Conservation (phyloP, 2,329 filamentous ascomycete species). For the Fusarium papillatum region DNA sequence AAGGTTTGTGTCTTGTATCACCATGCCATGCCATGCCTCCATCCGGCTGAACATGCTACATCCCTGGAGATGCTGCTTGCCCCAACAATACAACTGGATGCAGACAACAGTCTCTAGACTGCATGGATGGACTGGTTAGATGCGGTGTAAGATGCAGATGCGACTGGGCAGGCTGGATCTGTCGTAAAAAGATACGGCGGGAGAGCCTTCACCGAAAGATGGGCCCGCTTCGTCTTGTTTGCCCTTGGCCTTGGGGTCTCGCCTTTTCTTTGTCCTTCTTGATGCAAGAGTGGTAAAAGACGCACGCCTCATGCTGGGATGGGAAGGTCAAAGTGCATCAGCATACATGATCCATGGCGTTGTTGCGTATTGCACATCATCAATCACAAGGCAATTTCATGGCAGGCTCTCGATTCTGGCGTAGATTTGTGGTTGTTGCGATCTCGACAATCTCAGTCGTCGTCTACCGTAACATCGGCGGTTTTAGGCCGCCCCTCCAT, state of each 20-base stretch:
- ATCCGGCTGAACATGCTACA: constrained; percentile 15
- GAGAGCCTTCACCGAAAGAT: constrained; percentile 28
- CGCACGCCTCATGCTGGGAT: neutral
- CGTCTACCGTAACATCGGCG: constrained; percentile 22
- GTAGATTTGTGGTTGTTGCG: neutral
- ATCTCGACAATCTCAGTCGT: constrained; percentile 1
- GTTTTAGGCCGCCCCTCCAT: constrained; percentile 20
- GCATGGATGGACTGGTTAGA: constrained; percentile 2
- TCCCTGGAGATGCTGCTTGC: constrained; percentile 11
- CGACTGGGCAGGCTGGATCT: constrained; percentile 33
- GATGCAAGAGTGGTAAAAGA: constrained; percentile 1
- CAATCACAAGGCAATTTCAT: neutral
- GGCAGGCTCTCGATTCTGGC: constrained; percentile 2
- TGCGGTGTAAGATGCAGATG: constrained; percentile 31
- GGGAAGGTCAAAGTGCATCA: neutral
- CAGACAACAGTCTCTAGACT: neutral
- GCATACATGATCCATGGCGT: neutral
- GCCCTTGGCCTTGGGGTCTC: neutral
- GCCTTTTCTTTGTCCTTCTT: neutral
- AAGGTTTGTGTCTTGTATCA: constrained; percentile 1
- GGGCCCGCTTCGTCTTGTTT: neutral
- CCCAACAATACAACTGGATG: constrained; percentile 11
- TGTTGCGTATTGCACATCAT: neutral
- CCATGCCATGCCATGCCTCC: constrained; percentile 21
- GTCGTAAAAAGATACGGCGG: constrained; percentile 21